Percentiles rank a stretch among this genome's conserved stretches.
Evolutionary conservation across 768 basidiomycete species (phyloP).

Genomic region (Mrakia gelida): DNA sequence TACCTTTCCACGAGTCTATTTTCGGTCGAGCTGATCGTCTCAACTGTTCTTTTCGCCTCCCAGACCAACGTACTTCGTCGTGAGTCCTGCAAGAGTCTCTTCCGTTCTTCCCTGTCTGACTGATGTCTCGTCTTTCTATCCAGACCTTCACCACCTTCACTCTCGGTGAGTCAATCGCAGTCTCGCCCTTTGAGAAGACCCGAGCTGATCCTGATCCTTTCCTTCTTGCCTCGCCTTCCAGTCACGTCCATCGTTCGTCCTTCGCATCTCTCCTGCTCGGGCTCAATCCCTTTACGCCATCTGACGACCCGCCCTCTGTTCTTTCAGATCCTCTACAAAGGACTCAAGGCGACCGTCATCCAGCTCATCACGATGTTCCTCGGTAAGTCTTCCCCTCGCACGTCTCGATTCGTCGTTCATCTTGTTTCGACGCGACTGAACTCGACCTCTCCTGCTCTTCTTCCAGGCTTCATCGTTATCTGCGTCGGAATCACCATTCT

Average conservation of each 20-base stretch:
- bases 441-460: neutral
- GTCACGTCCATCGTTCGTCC: constrained; percentile 35
- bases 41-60: neutral
- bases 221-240: constrained; percentile 12
- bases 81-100: constrained; percentile 11
- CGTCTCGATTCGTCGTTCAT: neutral
- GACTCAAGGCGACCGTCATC: constrained; percentile 67
- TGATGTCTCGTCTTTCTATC: neutral
- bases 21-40: too few species aligned
- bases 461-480: constrained; percentile 73
- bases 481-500: constrained; percentile 87
- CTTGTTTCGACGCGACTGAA: neutral
- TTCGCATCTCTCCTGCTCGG: too few species aligned
- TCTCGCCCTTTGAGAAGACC: too few species aligned
- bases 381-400: constrained; percentile 32
- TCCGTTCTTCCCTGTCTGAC: neutral
- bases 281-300: neutral
- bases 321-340: constrained; percentile 78
- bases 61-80: constrained; percentile 47
- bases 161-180: constrained; percentile 34
- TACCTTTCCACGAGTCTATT: too few species aligned
- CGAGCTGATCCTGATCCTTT: constrained; percentile 1
- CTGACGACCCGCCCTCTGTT: neutral
- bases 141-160: constrained; percentile 48
- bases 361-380: constrained; percentile 87